Evolutionary conservation across 192 early-diverging fungal genomes (phyloP).

Genomic region (Backusella tuberculispora): DNA sequence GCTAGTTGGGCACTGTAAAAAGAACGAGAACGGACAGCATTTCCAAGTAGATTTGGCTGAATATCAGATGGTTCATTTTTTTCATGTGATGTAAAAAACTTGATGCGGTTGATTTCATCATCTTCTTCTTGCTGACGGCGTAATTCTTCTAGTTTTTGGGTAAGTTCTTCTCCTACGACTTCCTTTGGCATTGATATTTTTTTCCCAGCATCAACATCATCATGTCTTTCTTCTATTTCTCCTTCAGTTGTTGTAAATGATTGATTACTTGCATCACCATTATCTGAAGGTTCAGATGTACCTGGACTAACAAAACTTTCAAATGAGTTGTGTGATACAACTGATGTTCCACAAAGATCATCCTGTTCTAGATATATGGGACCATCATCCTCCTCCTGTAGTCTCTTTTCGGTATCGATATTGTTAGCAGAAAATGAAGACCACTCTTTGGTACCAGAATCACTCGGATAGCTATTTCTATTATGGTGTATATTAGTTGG

Average conservation of each 20-base stretch:
- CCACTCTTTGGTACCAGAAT: constrained; percentile 2
- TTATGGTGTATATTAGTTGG: constrained; percentile 28
- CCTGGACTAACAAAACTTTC: constrained; percentile 39
- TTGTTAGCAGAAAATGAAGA: not conserved
- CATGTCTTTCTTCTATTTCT: constrained; percentile 8
- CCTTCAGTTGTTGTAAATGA: constrained; percentile 9
- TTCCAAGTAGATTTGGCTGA: not conserved
- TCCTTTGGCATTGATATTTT: not conserved
- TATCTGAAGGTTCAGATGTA: constrained; percentile 34
- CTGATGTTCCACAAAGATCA: not conserved
- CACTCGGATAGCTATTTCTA: constrained; percentile 33
- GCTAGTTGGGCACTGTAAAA: constrained; percentile 14
- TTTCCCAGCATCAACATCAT: not conserved
- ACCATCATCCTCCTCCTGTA: constrained; percentile 26
- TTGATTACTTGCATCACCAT: constrained; percentile 14
- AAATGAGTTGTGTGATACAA: constrained; percentile 35
- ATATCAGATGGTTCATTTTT: not conserved
- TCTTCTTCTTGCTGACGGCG: constrained; percentile 37
- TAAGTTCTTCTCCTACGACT: not conserved
- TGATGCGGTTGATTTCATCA: constrained; percentile 30
- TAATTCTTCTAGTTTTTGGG: constrained; percentile 24
- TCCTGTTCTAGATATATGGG: not conserved
- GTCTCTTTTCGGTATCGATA: not conserved
- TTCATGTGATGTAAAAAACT: constrained; percentile 29
- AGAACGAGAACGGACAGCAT: not conserved